Evolutionary conservation across 139 green algal species (phyloP), one percentile per base, ranked within the genome.

Genomic region (Chlamydomonas eustigma): DNA sequence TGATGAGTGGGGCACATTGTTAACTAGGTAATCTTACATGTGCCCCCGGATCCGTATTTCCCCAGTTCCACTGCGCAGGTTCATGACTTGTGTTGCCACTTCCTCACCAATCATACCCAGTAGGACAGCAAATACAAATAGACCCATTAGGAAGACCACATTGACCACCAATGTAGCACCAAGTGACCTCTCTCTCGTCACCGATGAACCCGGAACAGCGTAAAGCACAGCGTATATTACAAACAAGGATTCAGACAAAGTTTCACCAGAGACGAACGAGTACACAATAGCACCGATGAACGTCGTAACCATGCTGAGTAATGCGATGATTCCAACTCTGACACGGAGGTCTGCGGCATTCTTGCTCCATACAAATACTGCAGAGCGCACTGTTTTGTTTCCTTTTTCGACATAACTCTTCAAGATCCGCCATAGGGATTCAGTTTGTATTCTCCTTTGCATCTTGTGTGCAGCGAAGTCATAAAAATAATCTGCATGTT

Each of bases 61-160:
- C 25, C 58, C 58, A 24, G 32, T 70, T 24, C 58, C 58, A 35
- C 58, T 70, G 25, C 58, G 58, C 58, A 70, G 58, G 58, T 35
- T 70, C 58, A 37, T 32, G 6, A 70, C 58, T 28, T 70, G 58
- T 28, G 58, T 70, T 35, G 58, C 58, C 25, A 74, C 32, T 35
- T 74, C 66, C 12, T 74, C 66, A 25, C 66, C 66, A 5, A 74
- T 50, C 66, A 74, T 74, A 30, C 66, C 66, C 24, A 74, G 28
- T 6, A 74, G 35, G 5, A 74, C 66, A 39, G 66, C 66, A 22
- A 74, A 74, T 22, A 74, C 66, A 8, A 74, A 35, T 5, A 74
- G 8, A 4, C 66, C 66, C 18, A 33, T 74, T 35, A 74, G 8
- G 66, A 51, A 74, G 25, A 70, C 30, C 5, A 70, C 30, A 28